These are phyloP conservation scores for Protomyces inouyei DNA, from an alignment of 1,139 yeast genomes.

Conservation along the genomic window DNA sequence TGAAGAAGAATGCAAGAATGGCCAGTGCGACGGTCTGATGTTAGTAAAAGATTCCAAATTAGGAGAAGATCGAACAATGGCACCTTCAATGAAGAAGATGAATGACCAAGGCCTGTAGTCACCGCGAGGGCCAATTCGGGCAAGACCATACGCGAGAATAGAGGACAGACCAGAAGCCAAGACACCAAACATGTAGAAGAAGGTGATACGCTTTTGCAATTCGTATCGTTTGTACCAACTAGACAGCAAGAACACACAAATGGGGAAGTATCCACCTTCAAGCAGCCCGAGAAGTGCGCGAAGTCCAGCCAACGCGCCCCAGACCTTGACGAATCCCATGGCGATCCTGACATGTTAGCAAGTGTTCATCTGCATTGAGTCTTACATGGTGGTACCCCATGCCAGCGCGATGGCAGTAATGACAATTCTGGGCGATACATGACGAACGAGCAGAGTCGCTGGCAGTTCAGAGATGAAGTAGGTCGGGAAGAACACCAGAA, in stretches of 20 bases:
- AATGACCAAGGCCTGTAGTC: conserved; percentile 79
- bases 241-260: conserved; percentile 26
- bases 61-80: conserved; percentile 34
- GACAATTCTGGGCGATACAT: conserved; percentile 53
- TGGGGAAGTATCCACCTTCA: conserved; percentile 36
- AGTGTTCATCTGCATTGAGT: too few relatives aligned
- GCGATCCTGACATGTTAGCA: neutral
- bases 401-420: conserved; percentile 30
- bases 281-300: conserved; percentile 1
- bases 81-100: conserved; percentile 65
- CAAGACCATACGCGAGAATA: conserved; percentile 12
- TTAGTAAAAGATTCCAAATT: neutral
- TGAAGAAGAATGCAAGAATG: conserved; percentile 44
- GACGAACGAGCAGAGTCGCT: conserved; percentile 57
- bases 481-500: conserved; percentile 64
- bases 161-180: conserved; percentile 2
- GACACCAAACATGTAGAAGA: conserved; percentile 34
- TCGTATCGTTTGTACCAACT: conserved; percentile 28
- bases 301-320: conserved; percentile 55
- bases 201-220: conserved; percentile 25
- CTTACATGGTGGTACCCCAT: conserved; percentile 24
- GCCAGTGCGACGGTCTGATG: conserved; percentile 47
- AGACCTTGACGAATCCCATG: conserved; percentile 57
- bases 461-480: conserved; percentile 57
- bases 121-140: conserved; percentile 48